Conservation (phyloP, 306 rosid genomes). For the Cucurbita pepo region DNA sequence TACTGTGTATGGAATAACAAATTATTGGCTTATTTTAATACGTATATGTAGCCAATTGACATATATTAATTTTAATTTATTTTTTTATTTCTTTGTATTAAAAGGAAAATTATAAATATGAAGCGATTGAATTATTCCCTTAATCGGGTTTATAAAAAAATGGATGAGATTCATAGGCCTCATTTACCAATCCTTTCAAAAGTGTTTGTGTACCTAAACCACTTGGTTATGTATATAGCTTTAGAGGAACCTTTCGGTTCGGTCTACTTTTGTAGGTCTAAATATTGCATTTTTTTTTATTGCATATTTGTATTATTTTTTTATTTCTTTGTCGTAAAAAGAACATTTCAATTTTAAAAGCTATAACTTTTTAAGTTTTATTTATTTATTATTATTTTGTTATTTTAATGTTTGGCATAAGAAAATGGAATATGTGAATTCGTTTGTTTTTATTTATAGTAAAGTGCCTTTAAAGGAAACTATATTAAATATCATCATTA, state of each 20-base stretch:
- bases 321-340: neutral
- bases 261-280: neutral
- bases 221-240: neutral
- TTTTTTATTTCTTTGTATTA: neutral
- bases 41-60: neutral
- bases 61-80: neutral
- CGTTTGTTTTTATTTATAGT: neutral
- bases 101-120: neutral
- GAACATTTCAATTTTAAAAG: neutral
- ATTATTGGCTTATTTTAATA: neutral
- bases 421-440: neutral
- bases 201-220: neutral
- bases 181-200: neutral
- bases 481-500: neutral
- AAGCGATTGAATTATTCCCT: neutral
- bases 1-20: neutral
- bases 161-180: neutral
- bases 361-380: neutral
- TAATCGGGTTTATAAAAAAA: neutral
- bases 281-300: neutral
- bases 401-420: neutral
- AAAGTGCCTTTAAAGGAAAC: neutral
- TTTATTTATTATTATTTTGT: neutral
- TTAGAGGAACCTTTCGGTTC: neutral
- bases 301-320: neutral